phyloP scores from a whole-genome alignment of 1,139 yeast species.

The Scheffersomyces stambukii region DNA sequence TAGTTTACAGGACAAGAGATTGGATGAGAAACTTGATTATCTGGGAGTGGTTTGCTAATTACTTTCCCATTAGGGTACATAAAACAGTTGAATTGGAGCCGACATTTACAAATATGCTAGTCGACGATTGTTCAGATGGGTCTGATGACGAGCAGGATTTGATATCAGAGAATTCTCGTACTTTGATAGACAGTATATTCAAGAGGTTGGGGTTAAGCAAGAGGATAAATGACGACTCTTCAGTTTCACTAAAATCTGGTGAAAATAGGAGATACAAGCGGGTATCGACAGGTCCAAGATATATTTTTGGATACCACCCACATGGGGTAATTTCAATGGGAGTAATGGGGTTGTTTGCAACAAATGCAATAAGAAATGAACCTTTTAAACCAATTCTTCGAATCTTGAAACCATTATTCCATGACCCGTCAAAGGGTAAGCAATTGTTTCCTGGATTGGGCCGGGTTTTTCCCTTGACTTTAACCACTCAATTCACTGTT shows the following conservation, averaged over 20 bases:
- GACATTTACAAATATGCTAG: constrained; percentile 48
- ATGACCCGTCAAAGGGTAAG: constrained; percentile 38
- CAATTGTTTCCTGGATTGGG: constrained; percentile 76
- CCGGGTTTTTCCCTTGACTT: constrained; percentile 70
- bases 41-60: constrained; percentile 75
- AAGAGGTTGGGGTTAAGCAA: constrained; percentile 36
- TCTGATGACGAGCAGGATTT: constrained; percentile 44
- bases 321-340: constrained; percentile 97
- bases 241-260: constrained; percentile 6
- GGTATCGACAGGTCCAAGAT: constrained; percentile 64
- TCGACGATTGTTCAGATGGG: constrained; percentile 15
- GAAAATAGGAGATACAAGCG: constrained; percentile 16
- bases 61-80: constrained; percentile 77
- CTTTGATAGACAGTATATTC: constrained; percentile 35
- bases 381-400: constrained; percentile 46
- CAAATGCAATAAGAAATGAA: constrained; percentile 61
- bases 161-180: constrained; percentile 34
- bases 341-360: constrained; percentile 79
- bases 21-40: constrained; percentile 54
- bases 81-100: constrained; percentile 73
- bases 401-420: constrained; percentile 47
- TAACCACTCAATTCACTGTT: constrained; percentile 78
- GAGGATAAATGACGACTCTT: constrained; percentile 27
- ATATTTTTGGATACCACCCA: constrained; percentile 93
- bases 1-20: constrained; percentile 51